Evolutionary conservation across 2,329 filamentous ascomycete genomes (phyloP).

Genomic region (Fusarium sarcochroum): DNA sequence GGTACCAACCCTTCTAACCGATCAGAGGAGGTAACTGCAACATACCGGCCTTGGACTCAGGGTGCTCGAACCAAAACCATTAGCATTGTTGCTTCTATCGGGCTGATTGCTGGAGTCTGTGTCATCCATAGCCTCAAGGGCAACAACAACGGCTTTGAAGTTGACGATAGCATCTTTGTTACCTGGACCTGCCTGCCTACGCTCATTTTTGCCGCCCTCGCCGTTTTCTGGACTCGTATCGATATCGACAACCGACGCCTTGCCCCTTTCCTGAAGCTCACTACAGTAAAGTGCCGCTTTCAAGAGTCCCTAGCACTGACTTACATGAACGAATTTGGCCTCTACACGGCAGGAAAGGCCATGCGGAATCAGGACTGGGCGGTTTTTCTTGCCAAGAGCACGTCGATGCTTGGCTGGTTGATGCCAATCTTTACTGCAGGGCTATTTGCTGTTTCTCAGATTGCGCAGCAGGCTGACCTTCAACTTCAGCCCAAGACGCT

Average conservation of each 20-base stretch:
- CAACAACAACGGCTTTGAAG: conserved; percentile 36
- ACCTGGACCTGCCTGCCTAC: conserved; percentile 49
- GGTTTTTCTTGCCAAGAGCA: conserved; percentile 47
- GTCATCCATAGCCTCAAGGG: conserved; percentile 41
- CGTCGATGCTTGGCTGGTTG: conserved; percentile 48
- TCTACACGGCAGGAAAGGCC: conserved; percentile 45
- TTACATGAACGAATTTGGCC: conserved; percentile 49
- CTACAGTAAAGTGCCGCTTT: conserved; percentile 39
- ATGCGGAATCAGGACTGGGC: conserved; percentile 46
- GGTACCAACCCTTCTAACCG: conserved; percentile 21
- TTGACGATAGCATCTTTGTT: conserved; percentile 38
- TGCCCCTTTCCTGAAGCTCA: conserved; percentile 46
- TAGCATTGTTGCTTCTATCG: conserved; percentile 31
- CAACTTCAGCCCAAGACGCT: conserved; percentile 41
- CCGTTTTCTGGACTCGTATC: conserved; percentile 45
- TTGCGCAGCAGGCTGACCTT: conserved; percentile 37
- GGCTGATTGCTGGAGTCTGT: conserved; percentile 42
- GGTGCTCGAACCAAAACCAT: conserved; percentile 26
- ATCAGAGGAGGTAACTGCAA: conserved; percentile 28
- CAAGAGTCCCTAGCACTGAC: conserved; percentile 46
- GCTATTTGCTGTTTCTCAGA: conserved; percentile 44
- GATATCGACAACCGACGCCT: conserved; percentile 48
- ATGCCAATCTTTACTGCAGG: conserved; percentile 50
- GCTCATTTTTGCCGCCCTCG: conserved; percentile 38
- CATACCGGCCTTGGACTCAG: conserved; percentile 48